Base-by-base conservation (phyloP, 345 rosid genomes). In the Theobroma cacao region DNA sequence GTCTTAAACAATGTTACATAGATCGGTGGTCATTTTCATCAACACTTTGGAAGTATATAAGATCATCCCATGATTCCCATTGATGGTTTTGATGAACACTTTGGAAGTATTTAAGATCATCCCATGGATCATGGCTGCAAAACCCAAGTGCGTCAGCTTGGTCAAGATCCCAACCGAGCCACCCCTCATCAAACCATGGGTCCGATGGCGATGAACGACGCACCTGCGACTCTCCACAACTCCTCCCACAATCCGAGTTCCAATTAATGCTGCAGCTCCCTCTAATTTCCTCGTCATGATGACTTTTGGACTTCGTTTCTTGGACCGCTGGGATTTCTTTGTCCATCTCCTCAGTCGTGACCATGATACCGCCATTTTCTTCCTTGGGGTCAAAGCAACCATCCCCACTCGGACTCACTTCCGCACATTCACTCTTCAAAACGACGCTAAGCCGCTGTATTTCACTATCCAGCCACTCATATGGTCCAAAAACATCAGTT, bases 391-490 rank as follows among this genome's bases (percentile, higher is more conserved):
- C 26, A 30, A 47, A 4, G 12, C 31, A 33, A 28, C 30, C 20
- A 53, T n/a, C n/a, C 41, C 59, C 74, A 70, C 59, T 48, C 4
- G 74, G 74, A 31, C n/a, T n/a, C n/a, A n/a, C n/a, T 13, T 50
- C 31, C 67, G n/a, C 58, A 31, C 15, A 38, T 28, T 48, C 33
- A 24, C 34, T 48, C 18, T 74, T 84, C 22, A 84, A 63, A 14
- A 56, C 48, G 74, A 71, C 41, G 69, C 80, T 79, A 28, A 94
- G 89, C 28, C 90, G 82, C 82, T 85, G 83, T 70, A 92, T 76
- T 88, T 94, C 94, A 74, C 86, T 36, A 80, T 94, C 94, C 14
- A 90, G 82, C 97, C 98, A 91, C 75, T 88, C 93, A 48, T 86
- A 84, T 38, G 92, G 90, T 81, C 86, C 95, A 80, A 86, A 2